Percentiles rank a stretch among this genome's conserved stretches.
These are phyloP conservation scores for Nicotiana paniculata DNA, from an alignment of 257 asterid species.

Conservation along the genomic window DNA sequence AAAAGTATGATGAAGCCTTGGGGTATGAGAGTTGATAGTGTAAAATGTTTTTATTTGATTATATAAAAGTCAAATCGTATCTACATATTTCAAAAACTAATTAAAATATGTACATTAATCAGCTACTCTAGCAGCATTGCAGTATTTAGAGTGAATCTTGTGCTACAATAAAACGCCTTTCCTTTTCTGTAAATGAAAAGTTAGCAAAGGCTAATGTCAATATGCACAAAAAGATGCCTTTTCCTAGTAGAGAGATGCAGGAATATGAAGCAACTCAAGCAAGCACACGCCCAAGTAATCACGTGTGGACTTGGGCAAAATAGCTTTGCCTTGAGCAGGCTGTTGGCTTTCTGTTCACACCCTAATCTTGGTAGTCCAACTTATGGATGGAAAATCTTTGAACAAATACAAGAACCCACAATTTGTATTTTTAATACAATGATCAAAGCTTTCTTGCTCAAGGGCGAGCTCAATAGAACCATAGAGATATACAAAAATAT, in stretches of 20 bases:
- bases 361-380: constrained; percentile 36
- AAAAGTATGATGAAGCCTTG: too few species aligned
- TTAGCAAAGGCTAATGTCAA: constrained; percentile 15
- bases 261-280: constrained; percentile 38
- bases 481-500: constrained; percentile 33
- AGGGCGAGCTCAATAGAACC: constrained; percentile 24
- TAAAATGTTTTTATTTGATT: too few species aligned
- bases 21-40: too few species aligned
- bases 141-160: neutral
- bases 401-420: constrained; percentile 47
- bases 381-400: constrained; percentile 42
- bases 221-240: constrained; percentile 25
- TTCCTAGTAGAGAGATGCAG: constrained; percentile 42
- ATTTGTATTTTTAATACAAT: constrained; percentile 61
- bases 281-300: constrained; percentile 44
- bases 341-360: constrained; percentile 61
- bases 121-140: too few species aligned
- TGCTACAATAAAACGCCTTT: neutral
- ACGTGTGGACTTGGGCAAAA: constrained; percentile 47
- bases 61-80: too few species aligned
- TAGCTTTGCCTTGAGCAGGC: constrained; percentile 63
- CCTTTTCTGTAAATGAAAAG: neutral
- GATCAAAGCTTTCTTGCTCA: constrained; percentile 49
- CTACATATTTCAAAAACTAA: too few species aligned
- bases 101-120: too few species aligned